Conservation (phyloP, 306 rosid species). For the Acmispon strigosus region DNA sequence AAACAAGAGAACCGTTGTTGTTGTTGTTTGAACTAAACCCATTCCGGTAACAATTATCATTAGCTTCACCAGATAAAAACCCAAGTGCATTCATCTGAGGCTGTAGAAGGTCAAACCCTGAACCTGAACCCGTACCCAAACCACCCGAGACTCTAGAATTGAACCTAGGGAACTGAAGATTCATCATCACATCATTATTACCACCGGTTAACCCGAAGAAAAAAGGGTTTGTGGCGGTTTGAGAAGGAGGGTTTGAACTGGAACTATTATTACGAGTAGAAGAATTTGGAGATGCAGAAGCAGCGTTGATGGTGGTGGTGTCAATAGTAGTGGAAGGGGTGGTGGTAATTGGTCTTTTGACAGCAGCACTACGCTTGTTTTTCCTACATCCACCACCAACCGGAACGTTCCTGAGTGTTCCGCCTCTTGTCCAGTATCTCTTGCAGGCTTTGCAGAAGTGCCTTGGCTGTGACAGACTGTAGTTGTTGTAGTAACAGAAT, state of each 20-base stretch:
- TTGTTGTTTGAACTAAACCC: conserved; percentile 37
- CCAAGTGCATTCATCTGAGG: conserved; percentile 46
- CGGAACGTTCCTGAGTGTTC: conserved; percentile 88
- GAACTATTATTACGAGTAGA: conserved; percentile 29
- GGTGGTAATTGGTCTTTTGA: conserved; percentile 33
- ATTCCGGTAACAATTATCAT: conserved; percentile 25
- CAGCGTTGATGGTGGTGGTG: neutral
- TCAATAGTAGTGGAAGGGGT: conserved; percentile 17
- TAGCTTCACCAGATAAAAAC: conserved; percentile 6
- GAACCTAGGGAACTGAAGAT: conserved; percentile 45
- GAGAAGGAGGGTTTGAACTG: conserved; percentile 39
- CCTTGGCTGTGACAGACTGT: conserved; percentile 87
- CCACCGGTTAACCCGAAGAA: conserved; percentile 40
- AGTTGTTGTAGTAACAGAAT: conserved; percentile 96
- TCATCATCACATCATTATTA: conserved; percentile 36
- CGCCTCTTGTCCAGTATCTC: conserved; percentile 95
- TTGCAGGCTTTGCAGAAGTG: conserved; percentile 98
- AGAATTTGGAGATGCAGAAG: conserved; percentile 37
- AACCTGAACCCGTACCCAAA: neutral
- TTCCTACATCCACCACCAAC: conserved; percentile 96
- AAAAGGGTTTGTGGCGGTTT: conserved; percentile 25
- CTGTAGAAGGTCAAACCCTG: conserved; percentile 38
- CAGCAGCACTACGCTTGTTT: conserved; percentile 79
- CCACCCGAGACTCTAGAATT: conserved; percentile 11
- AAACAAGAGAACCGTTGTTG: conserved; percentile 14